Evolutionary conservation across 2,329 filamentous ascomycete species (phyloP), one percentile per base, ranked within the genome.

Genomic region (Alternaria ethzedia): DNA sequence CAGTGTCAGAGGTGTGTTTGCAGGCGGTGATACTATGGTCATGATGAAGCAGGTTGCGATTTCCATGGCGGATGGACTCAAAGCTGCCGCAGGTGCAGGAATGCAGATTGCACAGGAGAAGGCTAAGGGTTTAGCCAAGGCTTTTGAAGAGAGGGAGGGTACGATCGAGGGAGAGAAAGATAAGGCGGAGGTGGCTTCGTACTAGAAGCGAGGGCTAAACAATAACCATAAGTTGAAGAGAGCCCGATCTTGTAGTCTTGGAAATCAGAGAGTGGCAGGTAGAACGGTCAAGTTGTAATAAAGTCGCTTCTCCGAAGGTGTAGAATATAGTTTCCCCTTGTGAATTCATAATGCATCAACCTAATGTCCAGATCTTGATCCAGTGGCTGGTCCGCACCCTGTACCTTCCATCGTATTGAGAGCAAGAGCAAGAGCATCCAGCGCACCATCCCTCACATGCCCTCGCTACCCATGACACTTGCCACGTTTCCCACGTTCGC

Each of bases 1-100:
- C 4, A 85, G 73, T 57, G 80, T 86, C 0, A 73, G 76, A 3
- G 87, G 87, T 0, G 83, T 86, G 3, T 87, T 85, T 75, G 86
- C 86, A 0, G 84, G 79, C 1, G 87, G 87, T 0, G 87, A 89
- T 73, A 78, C 73, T 1, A 75, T 75, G 70, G 61, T 64, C 0
- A 55, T 69, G 64, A 74, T 78, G 69, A 78, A 78, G 65, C 75
- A 77, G 54, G 74, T 68, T n/a, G 68, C 67, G 7, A 60, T 77
- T 51, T 71, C 76, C 0, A 75, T 77, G 74, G 67, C 68, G 1
- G 72, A 76, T 17, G 76, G 75, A 0, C 30, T 76, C 21, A 75
- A 75, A 52, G 75, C 74, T 9, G 73, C 66, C 28, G 69, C 57
- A 6, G 75, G 75, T 1, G 75, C 70, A 11, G 70, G 66, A 1